Base-by-base conservation (phyloP, 192 early-diverging fungal species). In the Funneliformis geosporum region DNA sequence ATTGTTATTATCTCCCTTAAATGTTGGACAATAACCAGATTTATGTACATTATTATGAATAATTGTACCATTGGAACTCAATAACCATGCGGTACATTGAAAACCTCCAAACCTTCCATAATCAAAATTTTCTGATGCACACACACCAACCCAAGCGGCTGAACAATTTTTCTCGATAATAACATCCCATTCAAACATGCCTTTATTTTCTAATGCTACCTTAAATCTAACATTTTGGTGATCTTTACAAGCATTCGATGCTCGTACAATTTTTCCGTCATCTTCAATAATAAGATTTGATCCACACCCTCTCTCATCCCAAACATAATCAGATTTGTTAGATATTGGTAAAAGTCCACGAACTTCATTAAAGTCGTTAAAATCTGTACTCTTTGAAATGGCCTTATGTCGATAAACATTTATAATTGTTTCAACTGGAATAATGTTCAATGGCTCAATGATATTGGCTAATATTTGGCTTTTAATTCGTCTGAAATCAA, bases 161-260 rank as follows among this genome's bases (percentile, higher is more conserved):
- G 4, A 1, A 39, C 21, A 39, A 40, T 1, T n/a, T 76, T 64
- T 33, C 39, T 62, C 74, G 12, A 76, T 43, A 42, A 76, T 14
- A 43, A 76, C 38, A 64, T 76, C 60, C 74, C 74, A 76, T 76
- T 76, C 60, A 64, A 61, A 61, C 3, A 62, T 23, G n/a, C 40
- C 55, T 9, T 23, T 25, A 9, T 43, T 28, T 16, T 16, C 1
- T 18, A 76, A 40, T 40, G 43, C 0, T 7, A 42, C 2, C 14
- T 62, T 60, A 33, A 16, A 18, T 47, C 74, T 60, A 23, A 61
- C 38, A 60, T 23, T 47, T 62, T 76, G 55, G 23, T 2, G 4
- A 11, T 5, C 10, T 1, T 6, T 39, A 12, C 27, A 11, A 62
- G 6, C 1, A 42, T 76, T 38, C 4, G 16, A 1, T 7, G 16